Evolutionary conservation across 78 protist species (phyloP).

Genomic region (Cavenderia fasciculata): DNA sequence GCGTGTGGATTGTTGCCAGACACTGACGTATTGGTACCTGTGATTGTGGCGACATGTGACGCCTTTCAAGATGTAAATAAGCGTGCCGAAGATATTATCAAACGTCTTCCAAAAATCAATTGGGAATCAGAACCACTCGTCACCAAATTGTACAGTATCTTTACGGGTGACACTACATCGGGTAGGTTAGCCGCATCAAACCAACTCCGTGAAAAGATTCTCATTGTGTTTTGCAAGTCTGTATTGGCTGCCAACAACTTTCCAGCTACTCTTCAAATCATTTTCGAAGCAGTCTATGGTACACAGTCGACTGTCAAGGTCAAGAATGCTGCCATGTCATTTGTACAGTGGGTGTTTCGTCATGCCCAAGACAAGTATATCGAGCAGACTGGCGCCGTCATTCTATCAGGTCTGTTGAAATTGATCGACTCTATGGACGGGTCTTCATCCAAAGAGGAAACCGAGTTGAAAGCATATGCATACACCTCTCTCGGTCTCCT

Average conservation of each 20-base stretch:
- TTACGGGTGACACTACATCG: conserved; percentile 2
- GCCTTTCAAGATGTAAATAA: conserved; percentile 5
- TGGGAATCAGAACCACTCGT: conserved; percentile 6
- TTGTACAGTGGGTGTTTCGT: conserved; percentile 77
- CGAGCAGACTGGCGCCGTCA: conserved; percentile 1
- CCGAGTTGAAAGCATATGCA: conserved; percentile 52
- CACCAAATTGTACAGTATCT: not conserved
- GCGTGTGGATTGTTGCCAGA: not conserved
- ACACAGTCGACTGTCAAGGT: not conserved
- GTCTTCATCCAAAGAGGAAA: conserved; percentile 11
- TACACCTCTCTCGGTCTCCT: conserved; percentile 35
- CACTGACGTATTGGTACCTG: conserved; percentile 4
- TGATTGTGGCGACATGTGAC: conserved; percentile 13
- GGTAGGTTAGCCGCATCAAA: conserved; percentile 15
- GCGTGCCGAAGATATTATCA: conserved; percentile 24
- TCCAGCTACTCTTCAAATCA: conserved; percentile 52
- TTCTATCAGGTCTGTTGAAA: conserved; percentile 44
- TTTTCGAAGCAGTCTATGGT: conserved; percentile 76
- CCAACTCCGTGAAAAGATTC: not conserved
- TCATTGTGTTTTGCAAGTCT: conserved; percentile 17
- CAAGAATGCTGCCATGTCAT: conserved; percentile 60
- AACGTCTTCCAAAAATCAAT: conserved; percentile 36
- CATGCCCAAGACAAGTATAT: conserved; percentile 9
- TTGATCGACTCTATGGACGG: conserved; percentile 24
- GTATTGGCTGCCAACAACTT: conserved; percentile 62